phyloP scores from a whole-genome alignment of 441 rosid species.

The Capsella rubella region DNA sequence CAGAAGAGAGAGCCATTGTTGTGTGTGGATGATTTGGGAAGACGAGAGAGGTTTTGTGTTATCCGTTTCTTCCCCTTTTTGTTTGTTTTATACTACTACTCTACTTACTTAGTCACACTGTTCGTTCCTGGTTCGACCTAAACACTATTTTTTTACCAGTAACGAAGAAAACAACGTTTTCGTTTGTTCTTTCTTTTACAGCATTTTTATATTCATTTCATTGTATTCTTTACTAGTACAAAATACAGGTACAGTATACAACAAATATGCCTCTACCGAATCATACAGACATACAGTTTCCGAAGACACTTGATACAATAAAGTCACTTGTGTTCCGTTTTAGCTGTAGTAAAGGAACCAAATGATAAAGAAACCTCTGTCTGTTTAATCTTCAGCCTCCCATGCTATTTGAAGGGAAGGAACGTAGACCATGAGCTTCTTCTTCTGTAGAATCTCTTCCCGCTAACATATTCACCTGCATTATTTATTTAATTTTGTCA shows the following conservation, averaged over 20 bases:
- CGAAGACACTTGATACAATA: slow-evolving; percentile 5
- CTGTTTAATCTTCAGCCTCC: slow-evolving; percentile 60
- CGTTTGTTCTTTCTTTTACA: background rate
- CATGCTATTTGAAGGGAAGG: slow-evolving; percentile 62
- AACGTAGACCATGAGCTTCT: slow-evolving; percentile 41
- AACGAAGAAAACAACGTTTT: background rate
- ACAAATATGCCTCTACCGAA: slow-evolving; percentile 9
- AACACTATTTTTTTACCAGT: background rate
- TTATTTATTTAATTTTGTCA: background rate
- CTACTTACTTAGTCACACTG: background rate
- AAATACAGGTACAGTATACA: background rate
- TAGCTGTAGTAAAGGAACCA: background rate
- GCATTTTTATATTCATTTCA: background rate
- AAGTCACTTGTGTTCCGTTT: background rate
- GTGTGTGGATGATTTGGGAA: slow-evolving; percentile 27
- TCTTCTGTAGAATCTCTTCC: slow-evolving; percentile 58
- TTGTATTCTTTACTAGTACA: background rate
- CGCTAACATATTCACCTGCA: slow-evolving; percentile 86
- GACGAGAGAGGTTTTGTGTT: slow-evolving; percentile 49
- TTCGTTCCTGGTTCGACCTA: background rate
- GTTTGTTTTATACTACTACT: background rate
- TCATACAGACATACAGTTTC: slow-evolving; percentile 10
- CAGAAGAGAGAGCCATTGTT: slow-evolving; percentile 63
- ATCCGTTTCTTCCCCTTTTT: slow-evolving; percentile 40
- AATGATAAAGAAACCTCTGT: background rate